Conservation (phyloP, 352 stramenopile species). For the Globisporangium iwayamae region DNA sequence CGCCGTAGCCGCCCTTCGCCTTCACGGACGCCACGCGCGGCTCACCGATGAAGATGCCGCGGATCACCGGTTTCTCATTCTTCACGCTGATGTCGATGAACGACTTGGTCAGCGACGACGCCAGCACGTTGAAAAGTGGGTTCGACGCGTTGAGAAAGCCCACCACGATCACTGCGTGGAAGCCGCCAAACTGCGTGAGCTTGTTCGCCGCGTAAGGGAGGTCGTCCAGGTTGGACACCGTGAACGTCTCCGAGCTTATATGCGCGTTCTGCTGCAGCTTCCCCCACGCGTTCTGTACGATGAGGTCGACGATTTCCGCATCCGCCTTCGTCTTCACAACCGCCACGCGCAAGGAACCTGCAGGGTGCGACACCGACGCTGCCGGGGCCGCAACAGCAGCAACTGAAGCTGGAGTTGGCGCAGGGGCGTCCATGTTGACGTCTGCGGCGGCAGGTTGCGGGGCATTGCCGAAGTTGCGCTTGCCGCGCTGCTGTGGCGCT, state of each 20-base stretch:
- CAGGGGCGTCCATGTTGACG: slow-evolving; percentile 16
- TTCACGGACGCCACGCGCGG: slow-evolving; percentile 69
- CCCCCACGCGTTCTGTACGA: slow-evolving; percentile 65
- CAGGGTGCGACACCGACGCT: slow-evolving; percentile 4
- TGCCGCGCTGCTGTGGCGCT: slow-evolving; percentile 22
- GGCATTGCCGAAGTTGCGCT: slow-evolving; percentile 13
- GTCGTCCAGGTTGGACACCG: slow-evolving; percentile 64
- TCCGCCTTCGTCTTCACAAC: slow-evolving; percentile 77
- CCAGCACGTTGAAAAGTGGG: slow-evolving; percentile 58
- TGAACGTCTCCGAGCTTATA: slow-evolving; percentile 57
- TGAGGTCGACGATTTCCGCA: slow-evolving; percentile 64
- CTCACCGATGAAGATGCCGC: slow-evolving; percentile 79
- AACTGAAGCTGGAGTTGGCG: slow-evolving; percentile 20
- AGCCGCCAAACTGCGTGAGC: slow-evolving; percentile 56
- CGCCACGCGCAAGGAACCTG: slow-evolving; percentile 41
- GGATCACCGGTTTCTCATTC: slow-evolving; percentile 74
- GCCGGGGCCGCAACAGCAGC: slow-evolving; percentile 15
- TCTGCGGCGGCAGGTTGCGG: slow-evolving; percentile 26
- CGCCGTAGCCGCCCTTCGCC: slow-evolving; percentile 63
- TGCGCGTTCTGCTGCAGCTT: slow-evolving; percentile 30
- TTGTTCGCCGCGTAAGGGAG: slow-evolving; percentile 85
- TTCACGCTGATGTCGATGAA: slow-evolving; percentile 84
- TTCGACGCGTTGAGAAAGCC: slow-evolving; percentile 70
- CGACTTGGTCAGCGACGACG: slow-evolving; percentile 55
- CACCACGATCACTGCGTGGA: slow-evolving; percentile 75